Evolutionary conservation across 2,329 filamentous ascomycete species (phyloP).

Genomic region (Cladorrhinum sp.): DNA sequence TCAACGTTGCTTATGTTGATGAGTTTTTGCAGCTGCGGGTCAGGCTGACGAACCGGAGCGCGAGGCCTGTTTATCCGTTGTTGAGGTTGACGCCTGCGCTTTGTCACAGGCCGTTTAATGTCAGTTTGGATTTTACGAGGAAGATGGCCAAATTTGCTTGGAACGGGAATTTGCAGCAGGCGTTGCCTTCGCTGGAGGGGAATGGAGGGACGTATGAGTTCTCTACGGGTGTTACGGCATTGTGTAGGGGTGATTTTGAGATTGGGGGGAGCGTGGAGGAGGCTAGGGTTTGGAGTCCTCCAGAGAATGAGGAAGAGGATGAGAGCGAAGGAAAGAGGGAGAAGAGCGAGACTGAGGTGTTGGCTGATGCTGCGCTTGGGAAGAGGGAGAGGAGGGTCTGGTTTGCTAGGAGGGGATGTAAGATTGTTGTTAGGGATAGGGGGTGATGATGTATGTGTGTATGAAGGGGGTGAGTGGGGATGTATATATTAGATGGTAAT

Average conservation of each 20-base stretch:
- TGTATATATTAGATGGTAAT: not conserved
- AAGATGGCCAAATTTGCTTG: conserved; percentile 66
- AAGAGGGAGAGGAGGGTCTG: conserved; percentile 61
- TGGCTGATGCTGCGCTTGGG: conserved; percentile 58
- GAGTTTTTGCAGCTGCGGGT: conserved; percentile 67
- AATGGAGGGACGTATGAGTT: conserved; percentile 55
- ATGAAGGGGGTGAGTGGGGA: conserved; percentile 8
- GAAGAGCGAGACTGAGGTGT: conserved; percentile 48
- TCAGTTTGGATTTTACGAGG: conserved; percentile 76
- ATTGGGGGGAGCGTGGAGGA: conserved; percentile 80
- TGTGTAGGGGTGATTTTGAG: conserved; percentile 81
- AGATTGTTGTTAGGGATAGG: conserved; percentile 52
- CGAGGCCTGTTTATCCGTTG: conserved; percentile 64
- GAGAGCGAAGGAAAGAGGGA: conserved; percentile 24
- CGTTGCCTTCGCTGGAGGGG: conserved; percentile 60
- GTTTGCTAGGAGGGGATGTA: conserved; percentile 58
- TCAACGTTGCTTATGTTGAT: conserved; percentile 45
- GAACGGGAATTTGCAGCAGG: conserved; percentile 79
- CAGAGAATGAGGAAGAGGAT: conserved; percentile 27
- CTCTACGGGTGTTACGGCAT: conserved; percentile 66
- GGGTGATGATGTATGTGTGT: conserved; percentile 15
- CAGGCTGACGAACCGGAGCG: conserved; percentile 71
- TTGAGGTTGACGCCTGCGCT: conserved; percentile 75
- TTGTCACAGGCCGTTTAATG: conserved; percentile 65
- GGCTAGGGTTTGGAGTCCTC: conserved; percentile 52